A percentile compares a stretch with the other conserved stretches of the same genome.
Evolutionary conservation across 805 yeast genomes (phyloP).

Genomic region (Kodamaea restingae): DNA sequence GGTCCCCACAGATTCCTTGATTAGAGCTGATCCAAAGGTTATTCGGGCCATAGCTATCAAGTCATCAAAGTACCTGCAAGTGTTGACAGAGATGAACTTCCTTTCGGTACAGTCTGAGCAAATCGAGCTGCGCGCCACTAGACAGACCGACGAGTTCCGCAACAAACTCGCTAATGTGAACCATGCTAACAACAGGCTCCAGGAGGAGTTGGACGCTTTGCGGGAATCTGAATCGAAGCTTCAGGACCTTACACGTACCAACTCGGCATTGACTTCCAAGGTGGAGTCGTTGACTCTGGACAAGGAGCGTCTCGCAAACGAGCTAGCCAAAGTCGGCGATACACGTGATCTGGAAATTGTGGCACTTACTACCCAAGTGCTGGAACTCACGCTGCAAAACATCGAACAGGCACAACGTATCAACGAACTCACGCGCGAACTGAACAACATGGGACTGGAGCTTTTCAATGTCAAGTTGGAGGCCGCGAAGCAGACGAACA

Average conservation of each 20-base stretch:
- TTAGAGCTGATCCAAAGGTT: background rate
- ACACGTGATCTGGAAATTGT: background rate
- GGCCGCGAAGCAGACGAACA: conserved; percentile 32
- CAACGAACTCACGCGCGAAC: conserved; percentile 31
- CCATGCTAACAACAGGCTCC: conserved; percentile 1
- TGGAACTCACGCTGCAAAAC: conserved; percentile 23
- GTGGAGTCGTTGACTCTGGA: conserved; percentile 10
- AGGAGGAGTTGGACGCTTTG: background rate
- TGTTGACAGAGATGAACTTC: background rate
- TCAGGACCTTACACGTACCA: conserved; percentile 4
- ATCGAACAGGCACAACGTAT: conserved; percentile 34
- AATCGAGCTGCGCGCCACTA: conserved; percentile 1
- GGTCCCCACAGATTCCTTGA: background rate
- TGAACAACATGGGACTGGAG: conserved; percentile 36
- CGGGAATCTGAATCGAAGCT: background rate
- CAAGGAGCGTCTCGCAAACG: conserved; percentile 7
- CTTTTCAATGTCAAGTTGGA: conserved; percentile 34
- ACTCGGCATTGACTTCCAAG: conserved; percentile 6
- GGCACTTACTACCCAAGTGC: conserved; percentile 1
- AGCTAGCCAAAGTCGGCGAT: background rate
- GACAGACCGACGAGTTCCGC: background rate
- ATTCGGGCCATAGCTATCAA: background rate
- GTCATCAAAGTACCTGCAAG: conserved; percentile 1
- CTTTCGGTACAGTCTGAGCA: conserved; percentile 1
- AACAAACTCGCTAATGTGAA: background rate